phyloP scores from a whole-genome alignment of 2,329 filamentous ascomycete species.

The Cordyceps fumosorosea region DNA sequence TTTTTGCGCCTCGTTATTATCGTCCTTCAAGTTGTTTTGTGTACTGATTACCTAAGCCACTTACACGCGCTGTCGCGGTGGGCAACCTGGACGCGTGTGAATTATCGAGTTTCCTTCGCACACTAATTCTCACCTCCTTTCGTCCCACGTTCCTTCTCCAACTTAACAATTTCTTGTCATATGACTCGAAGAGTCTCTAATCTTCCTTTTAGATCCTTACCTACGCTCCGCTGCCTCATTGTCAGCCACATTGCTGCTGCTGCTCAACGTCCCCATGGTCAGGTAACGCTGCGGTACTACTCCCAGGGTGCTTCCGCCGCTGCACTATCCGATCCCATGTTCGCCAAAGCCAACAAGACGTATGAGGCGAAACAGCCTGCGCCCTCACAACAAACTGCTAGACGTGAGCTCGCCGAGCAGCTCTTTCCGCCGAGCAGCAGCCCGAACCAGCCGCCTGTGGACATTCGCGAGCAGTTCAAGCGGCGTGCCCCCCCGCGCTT shows the following conservation, averaged over 20 bases:
- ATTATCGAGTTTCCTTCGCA: background rate
- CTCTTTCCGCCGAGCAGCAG: constrained; percentile 51
- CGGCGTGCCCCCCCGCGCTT: constrained; percentile 29
- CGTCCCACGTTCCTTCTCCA: background rate
- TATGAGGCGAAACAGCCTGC: constrained; percentile 33
- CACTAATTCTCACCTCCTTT: background rate
- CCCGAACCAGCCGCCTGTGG: constrained; percentile 36
- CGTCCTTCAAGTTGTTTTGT: too few relatives aligned
- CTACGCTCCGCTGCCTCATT: constrained; percentile 23
- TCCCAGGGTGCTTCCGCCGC: background rate
- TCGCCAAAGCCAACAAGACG: constrained; percentile 29
- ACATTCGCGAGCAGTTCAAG: constrained; percentile 46
- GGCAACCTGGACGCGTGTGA: background rate
- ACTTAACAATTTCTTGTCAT: constrained; percentile 5
- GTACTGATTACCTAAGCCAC: background rate
- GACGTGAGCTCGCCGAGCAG: constrained; percentile 39
- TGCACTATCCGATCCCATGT: constrained; percentile 25
- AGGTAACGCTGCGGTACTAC: constrained; percentile 7
- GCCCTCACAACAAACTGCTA: constrained; percentile 13
- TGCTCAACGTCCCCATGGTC: constrained; percentile 18
- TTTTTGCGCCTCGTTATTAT: background rate
- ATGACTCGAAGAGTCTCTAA: constrained; percentile 29
- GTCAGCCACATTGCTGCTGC: constrained; percentile 18
- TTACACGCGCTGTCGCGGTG: background rate
- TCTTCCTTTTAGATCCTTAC: constrained; percentile 31